These are phyloP conservation scores for Mucor racemosus DNA, from an alignment of 371 early-diverging fungal species.

Conservation along the genomic window DNA sequence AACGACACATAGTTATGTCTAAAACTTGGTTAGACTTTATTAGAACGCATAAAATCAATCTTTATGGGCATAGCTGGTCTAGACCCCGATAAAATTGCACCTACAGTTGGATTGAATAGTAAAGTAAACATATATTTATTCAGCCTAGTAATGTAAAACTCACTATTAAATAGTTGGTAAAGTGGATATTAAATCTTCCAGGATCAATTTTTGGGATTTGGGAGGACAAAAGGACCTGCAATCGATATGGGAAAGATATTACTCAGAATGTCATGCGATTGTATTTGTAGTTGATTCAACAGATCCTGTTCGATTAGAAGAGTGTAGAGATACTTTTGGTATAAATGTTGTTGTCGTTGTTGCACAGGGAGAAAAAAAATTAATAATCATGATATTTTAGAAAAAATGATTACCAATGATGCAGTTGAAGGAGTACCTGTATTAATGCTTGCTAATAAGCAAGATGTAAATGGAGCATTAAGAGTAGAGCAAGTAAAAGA, in stretches of 20 bases:
- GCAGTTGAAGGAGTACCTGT: conserved; percentile 88
- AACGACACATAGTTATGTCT: not conserved
- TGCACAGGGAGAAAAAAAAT: not conserved
- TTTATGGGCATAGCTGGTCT: conserved; percentile 57
- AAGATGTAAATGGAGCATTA: conserved; percentile 77
- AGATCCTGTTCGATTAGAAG: conserved; percentile 80
- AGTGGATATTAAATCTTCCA: conserved; percentile 68
- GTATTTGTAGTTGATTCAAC: conserved; percentile 93
- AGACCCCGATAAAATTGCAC: conserved; percentile 89
- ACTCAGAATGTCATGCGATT: conserved; percentile 91
- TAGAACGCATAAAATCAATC: conserved; percentile 36
- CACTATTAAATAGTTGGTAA: conserved; percentile 67
- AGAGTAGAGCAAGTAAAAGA: conserved; percentile 90
- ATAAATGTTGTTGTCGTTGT: conserved; percentile 13
- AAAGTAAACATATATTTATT: conserved; percentile 13
- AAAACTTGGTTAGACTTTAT: conserved; percentile 25
- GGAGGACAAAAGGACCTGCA: conserved; percentile 92
- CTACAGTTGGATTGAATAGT: conserved; percentile 96
- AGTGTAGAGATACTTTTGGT: conserved; percentile 84
- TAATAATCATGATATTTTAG: conserved; percentile 31
- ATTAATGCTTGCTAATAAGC: conserved; percentile 94
- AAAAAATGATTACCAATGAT: conserved; percentile 76
- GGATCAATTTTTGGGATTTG: conserved; percentile 93
- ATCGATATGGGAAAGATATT: conserved; percentile 93
- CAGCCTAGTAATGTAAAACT: not conserved